phyloP scores from a whole-genome alignment of 805 yeast species.

The Pichia cabralensis region DNA sequence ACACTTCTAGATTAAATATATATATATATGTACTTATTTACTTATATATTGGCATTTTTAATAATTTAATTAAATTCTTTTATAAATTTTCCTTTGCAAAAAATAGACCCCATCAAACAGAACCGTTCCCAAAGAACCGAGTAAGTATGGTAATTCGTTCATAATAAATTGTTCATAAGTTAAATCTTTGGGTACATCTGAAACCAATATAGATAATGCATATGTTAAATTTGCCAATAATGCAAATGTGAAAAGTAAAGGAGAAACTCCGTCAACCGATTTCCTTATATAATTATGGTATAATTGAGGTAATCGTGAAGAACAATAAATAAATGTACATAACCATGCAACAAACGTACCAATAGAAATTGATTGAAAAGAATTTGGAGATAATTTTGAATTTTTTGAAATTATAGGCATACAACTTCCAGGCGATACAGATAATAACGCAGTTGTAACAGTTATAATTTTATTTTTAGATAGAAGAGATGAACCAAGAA shows the following conservation, averaged over 20 bases:
- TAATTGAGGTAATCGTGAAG: slow-evolving; percentile 79
- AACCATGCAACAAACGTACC: slow-evolving; percentile 51
- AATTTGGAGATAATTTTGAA: background rate
- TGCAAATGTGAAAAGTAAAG: slow-evolving; percentile 70
- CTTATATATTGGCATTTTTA: no score
- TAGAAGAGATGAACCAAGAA: background rate
- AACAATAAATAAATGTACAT: slow-evolving; percentile 65
- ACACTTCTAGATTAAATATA: no score
- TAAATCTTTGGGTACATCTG: slow-evolving; percentile 39
- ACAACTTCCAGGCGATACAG: slow-evolving; percentile 2
- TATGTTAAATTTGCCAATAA: slow-evolving; percentile 70
- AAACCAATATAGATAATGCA: slow-evolving; percentile 60
- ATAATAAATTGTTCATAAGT: slow-evolving; percentile 39
- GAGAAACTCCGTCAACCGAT: slow-evolving; percentile 82
- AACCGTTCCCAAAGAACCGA: slow-evolving; percentile 83
- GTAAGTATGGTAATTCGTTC: slow-evolving; percentile 69
- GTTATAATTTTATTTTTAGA: slow-evolving; percentile 9
- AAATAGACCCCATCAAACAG: slow-evolving; percentile 64
- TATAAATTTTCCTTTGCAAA: slow-evolving; percentile 37
- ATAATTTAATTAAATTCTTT: background rate
- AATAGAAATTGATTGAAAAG: no score
- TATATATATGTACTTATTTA: no score
- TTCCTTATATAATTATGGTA: slow-evolving; percentile 65
- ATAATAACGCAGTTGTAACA: slow-evolving; percentile 1
- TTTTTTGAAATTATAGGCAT: slow-evolving; percentile 9